These are phyloP conservation scores for Protomyces arabidopsidicola DNA, from an alignment of 1,139 yeast genomes.

Conservation along the genomic window DNA sequence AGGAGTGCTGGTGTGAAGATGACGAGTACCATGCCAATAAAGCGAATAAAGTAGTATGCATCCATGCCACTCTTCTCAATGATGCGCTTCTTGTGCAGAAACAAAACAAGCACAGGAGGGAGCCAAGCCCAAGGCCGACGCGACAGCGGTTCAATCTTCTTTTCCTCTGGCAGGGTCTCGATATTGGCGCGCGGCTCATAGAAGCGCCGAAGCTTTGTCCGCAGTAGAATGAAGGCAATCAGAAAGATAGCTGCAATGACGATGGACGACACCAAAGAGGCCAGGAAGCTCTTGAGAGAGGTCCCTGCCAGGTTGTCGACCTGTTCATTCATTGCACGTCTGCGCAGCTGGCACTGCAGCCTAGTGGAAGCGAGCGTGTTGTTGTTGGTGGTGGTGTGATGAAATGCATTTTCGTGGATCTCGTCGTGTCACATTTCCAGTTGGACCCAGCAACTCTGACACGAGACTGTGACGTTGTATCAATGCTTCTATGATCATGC, in stretches of 20 bases:
- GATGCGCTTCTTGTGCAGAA: constrained; percentile 59
- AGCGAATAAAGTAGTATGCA: constrained; percentile 74
- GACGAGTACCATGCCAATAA: constrained; percentile 57
- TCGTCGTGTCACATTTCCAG: too few relatives aligned
- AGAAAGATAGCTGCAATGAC: constrained; percentile 57
- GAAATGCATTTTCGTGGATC: too few relatives aligned
- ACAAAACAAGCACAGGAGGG: constrained; percentile 42
- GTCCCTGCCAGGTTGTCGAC: constrained; percentile 19
- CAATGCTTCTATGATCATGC: not conserved
- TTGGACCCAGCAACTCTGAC: not conserved
- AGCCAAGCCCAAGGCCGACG: constrained; percentile 47
- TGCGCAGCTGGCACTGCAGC: not conserved
- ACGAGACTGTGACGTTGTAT: not conserved
- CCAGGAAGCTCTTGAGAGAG: constrained; percentile 45
- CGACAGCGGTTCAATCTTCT: constrained; percentile 15
- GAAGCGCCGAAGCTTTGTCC: constrained; percentile 63
- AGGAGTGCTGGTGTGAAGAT: constrained; percentile 62
- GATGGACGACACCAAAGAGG: constrained; percentile 55
- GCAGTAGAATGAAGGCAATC: constrained; percentile 55
- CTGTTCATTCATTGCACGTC: not conserved
- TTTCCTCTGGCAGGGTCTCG: constrained; percentile 14
- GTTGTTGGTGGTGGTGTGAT: too few relatives aligned
- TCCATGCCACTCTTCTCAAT: constrained; percentile 79
- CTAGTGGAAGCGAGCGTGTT: too few relatives aligned
- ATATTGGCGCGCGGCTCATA: constrained; percentile 75